Base-by-base conservation (phyloP, 345 rosid species). In the Eucalyptus cloeziana region DNA sequence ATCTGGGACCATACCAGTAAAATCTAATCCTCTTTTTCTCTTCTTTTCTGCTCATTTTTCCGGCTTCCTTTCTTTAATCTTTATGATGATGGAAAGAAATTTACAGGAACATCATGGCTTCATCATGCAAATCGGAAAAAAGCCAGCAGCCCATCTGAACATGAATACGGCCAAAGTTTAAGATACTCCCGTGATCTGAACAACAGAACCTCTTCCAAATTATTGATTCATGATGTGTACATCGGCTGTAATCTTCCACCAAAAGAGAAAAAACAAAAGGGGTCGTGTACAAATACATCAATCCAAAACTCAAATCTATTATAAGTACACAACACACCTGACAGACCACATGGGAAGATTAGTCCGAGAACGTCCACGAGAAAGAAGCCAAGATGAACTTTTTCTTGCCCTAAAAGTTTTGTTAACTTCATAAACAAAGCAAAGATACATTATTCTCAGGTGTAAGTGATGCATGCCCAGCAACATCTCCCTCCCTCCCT, bases 391-490 rank as follows among this genome's bases (percentile, higher is more conserved):
- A 33, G 64, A 33, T 33, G 87, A 56, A 62, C 33, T 60, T 87
- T 31, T 67, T 13, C 58, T 43, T 24, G 45, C 76, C 88, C 56
- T 31, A 13, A 49, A 87, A 62, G 50, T 54, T n/a, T 87, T 87
- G 71, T 87, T 86, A 52, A 90, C 90, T 54, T 52, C 80, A 64
- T 83, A 50, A 87, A 85, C 83, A 90, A 90, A 79, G 86, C 62
- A 90, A 88, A 49, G 83, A 86, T 90, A 93, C 91, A 93, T 90
- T 91, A 93, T 76, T 44, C 51, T 62, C 43, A 89, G 93, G 95
- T 94, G 96, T 93, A 95, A 95, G 96, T n/a, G 95, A 91, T 94
- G 96, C 97, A 95, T 94, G 92, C 95, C 94, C 93, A 89, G 97
- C 86, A 93, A 96, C 94, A 81, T 76, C 86, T 47, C 87, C 49